A percentile compares a stretch with the other conserved stretches of the same genome.
Evolutionary conservation across 192 early-diverging fungal species (phyloP).

Genomic region (Coemansia sp.): DNA sequence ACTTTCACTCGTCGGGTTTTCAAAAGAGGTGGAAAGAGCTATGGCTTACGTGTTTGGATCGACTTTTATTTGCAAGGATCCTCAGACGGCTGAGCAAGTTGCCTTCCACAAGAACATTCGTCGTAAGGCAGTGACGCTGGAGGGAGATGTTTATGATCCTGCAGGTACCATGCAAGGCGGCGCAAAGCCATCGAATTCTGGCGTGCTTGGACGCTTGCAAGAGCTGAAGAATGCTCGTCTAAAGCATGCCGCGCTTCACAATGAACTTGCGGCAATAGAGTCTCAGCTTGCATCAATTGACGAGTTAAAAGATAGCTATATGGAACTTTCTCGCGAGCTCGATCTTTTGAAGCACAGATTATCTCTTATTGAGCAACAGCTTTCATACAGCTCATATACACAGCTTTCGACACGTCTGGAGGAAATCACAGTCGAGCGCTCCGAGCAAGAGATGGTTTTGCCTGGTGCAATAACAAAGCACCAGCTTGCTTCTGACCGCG

Average conservation of each 20-base stretch:
- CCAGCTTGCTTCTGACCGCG: constrained; percentile 57
- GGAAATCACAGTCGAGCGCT: constrained; percentile 46
- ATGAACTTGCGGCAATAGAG: constrained; percentile 57
- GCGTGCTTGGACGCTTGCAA: constrained; percentile 75
- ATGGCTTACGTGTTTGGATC: constrained; percentile 94
- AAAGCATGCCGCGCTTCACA: constrained; percentile 55
- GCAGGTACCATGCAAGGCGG: constrained; percentile 92
- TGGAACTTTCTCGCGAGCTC: constrained; percentile 60
- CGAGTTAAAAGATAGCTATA: constrained; percentile 58
- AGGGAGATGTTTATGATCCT: constrained; percentile 97
- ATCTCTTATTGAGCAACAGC: constrained; percentile 69
- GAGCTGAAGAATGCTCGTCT: constrained; percentile 63
- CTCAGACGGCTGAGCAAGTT: constrained; percentile 77
- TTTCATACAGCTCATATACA: constrained; percentile 74
- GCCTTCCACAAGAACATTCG: constrained; percentile 86
- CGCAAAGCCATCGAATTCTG: constrained; percentile 69
- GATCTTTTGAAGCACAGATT: constrained; percentile 82
- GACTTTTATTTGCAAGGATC: constrained; percentile 87
- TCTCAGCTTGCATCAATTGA: constrained; percentile 60
- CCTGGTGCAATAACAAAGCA: constrained; percentile 54
- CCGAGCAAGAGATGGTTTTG: constrained; percentile 59
- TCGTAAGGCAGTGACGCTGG: constrained; percentile 89
- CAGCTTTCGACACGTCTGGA: constrained; percentile 59
- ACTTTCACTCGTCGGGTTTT: constrained; percentile 77
- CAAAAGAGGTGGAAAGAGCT: constrained; percentile 74